Conservation (phyloP, 768 basidiomycete genomes). For the Mycena polygramma region DNA sequence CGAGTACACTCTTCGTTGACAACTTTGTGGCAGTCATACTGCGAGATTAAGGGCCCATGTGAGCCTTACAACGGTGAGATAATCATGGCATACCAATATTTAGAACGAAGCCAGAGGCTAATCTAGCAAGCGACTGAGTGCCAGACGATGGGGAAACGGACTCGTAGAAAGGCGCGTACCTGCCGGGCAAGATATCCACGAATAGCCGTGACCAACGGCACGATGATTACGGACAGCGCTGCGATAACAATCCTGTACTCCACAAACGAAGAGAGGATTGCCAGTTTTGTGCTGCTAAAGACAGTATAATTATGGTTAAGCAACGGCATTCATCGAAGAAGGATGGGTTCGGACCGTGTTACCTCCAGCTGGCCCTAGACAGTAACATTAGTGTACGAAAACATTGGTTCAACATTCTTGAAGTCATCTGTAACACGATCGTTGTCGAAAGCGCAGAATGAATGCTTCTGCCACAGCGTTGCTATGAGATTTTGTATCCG, state of each 20-base stretch:
- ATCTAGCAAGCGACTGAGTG: slow-evolving; percentile 19
- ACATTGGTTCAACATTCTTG: neutral
- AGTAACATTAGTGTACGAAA: no score
- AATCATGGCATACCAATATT: slow-evolving; percentile 1
- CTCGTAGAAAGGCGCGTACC: slow-evolving; percentile 22
- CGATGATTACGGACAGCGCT: slow-evolving; percentile 11
- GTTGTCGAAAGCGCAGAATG: neutral
- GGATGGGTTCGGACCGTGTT: neutral
- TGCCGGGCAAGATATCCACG: slow-evolving; percentile 15
- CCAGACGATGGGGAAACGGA: slow-evolving; percentile 7
- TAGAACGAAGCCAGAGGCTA: slow-evolving; percentile 26
- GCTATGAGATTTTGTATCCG: neutral
- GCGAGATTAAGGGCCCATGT: slow-evolving; percentile 7
- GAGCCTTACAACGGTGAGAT: slow-evolving; percentile 8
- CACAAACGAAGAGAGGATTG: neutral
- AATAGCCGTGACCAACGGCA: slow-evolving; percentile 23
- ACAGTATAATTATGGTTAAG: neutral
- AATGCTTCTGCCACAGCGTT: slow-evolving; percentile 5
- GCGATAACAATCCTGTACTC: neutral
- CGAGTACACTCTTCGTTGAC: neutral
- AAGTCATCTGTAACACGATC: neutral
- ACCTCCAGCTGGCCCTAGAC: neutral
- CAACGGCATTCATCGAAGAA: neutral
- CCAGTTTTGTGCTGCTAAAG: neutral
- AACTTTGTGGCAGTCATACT: neutral